Evolutionary conservation across 1,284 basidiomycete species (phyloP).

Genomic region (Leccinum olivaceoglutinosum): DNA sequence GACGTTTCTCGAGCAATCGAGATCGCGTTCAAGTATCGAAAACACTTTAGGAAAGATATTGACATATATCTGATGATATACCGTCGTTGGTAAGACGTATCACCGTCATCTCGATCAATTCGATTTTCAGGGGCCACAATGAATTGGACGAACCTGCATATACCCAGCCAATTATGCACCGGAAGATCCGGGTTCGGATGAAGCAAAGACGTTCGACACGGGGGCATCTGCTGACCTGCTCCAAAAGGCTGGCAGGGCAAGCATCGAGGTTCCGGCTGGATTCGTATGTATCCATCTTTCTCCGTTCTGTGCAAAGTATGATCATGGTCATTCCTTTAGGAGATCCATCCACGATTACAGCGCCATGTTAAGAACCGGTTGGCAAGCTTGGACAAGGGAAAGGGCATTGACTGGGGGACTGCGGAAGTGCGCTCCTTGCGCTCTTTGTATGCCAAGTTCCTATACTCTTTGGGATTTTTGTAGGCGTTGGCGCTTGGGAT

Average conservation of each 20-base stretch:
- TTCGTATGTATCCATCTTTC: conserved; percentile 51
- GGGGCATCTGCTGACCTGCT: conserved; percentile 55
- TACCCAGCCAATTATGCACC: conserved; percentile 87
- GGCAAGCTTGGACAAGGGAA: conserved; percentile 64
- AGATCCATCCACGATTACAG: conserved; percentile 74
- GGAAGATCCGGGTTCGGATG: conserved; percentile 66
- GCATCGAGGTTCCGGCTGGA: conserved; percentile 65
- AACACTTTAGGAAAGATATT: conserved; percentile 83
- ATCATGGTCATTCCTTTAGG: conserved; percentile 34
- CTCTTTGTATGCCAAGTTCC: not conserved
- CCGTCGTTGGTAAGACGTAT: conserved; percentile 58
- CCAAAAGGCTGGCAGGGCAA: conserved; percentile 58
- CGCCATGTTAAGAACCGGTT: conserved; percentile 77
- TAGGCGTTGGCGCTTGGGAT: conserved; percentile 83
- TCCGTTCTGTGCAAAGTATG: not conserved
- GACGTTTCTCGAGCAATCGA: conserved; percentile 78
- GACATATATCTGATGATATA: conserved; percentile 87
- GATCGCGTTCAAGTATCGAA: conserved; percentile 77
- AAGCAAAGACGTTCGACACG: conserved; percentile 61
- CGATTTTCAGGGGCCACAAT: conserved; percentile 65
- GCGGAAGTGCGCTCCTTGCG: conserved; percentile 57
- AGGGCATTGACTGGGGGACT: conserved; percentile 81
- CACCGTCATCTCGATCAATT: not conserved
- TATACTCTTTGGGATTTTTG: not conserved
- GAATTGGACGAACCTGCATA: conserved; percentile 89